These are phyloP conservation scores for Trichoderma hamatum DNA, from an alignment of 2,329 filamentous ascomycete genomes.

Conservation along the genomic window DNA sequence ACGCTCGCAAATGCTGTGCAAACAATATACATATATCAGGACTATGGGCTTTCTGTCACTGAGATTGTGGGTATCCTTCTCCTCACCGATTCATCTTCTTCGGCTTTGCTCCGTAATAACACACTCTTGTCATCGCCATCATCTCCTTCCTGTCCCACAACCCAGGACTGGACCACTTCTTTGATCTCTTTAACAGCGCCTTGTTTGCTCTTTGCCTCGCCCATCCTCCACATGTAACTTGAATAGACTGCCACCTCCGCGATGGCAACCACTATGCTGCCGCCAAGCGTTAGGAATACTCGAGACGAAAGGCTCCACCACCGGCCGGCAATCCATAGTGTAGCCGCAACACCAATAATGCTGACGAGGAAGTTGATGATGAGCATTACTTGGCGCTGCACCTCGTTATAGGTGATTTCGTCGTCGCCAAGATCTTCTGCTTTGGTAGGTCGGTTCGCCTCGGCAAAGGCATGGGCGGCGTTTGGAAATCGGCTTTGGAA, in stretches of 20 bases:
- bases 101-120: constrained; percentile 33
- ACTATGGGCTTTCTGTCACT: not conserved
- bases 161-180: constrained; percentile 73
- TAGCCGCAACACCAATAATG: constrained; percentile 75
- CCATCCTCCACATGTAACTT: constrained; percentile 72
- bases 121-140: constrained; percentile 33
- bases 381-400: constrained; percentile 79
- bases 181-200: constrained; percentile 65
- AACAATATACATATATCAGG: not conserved
- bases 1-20: not conserved
- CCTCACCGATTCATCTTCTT: constrained; percentile 33
- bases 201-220: constrained; percentile 67
- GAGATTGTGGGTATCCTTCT: constrained; percentile 33
- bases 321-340: constrained; percentile 75
- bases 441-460: constrained; percentile 52
- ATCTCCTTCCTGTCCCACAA: constrained; percentile 50
- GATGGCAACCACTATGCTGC: constrained; percentile 69
- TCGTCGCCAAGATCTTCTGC: constrained; percentile 58
- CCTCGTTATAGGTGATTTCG: constrained; percentile 69
- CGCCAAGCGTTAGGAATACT: constrained; percentile 70
- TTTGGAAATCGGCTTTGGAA: constrained; percentile 63
- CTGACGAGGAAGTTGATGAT: constrained; percentile 91
- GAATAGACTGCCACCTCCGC: constrained; percentile 79
- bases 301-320: constrained; percentile 75
- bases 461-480: constrained; percentile 59